A percentile compares a stretch with the other conserved stretches of the same genome.
phyloP scores from a whole-genome alignment of 208 protist species.

The Trypanosoma vivax region DNA sequence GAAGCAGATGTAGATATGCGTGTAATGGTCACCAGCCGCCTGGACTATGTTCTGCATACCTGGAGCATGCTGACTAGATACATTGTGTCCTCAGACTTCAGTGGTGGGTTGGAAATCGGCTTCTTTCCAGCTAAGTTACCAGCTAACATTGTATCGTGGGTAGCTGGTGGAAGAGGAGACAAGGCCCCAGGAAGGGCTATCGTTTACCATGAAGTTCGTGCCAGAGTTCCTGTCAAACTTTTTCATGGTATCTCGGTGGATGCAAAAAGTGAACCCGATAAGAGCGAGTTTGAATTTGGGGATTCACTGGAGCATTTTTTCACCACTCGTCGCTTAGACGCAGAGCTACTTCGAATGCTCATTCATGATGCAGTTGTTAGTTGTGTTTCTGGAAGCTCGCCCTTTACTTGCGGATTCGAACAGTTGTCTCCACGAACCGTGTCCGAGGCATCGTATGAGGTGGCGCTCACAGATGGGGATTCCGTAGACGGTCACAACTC shows the following conservation, averaged over 20 bases:
- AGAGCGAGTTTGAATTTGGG: neutral
- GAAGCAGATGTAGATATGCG: neutral
- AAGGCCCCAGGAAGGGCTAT: too few relatives aligned
- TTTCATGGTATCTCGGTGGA: neutral
- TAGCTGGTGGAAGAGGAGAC: neutral
- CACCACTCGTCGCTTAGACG: neutral
- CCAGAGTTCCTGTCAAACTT: slow-evolving; percentile 17
- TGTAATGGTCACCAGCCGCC: slow-evolving; percentile 8
- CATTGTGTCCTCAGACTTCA: neutral
- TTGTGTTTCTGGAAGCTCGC: slow-evolving; percentile 5
- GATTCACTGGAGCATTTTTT: slow-evolving; percentile 17
- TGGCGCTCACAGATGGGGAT: too few relatives aligned
- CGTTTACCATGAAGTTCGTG: slow-evolving; percentile 12
- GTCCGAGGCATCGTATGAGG: too few relatives aligned
- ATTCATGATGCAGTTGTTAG: slow-evolving; percentile 18
- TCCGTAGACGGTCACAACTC: too few relatives aligned
- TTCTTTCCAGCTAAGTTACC: slow-evolving; percentile 17
- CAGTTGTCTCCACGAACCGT: neutral
- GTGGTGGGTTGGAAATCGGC: neutral
- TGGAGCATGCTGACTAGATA: slow-evolving; percentile 11
- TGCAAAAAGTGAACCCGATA: neutral
- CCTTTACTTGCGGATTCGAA: neutral
- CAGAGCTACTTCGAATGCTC: slow-evolving; percentile 8
- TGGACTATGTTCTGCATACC: slow-evolving; percentile 14
- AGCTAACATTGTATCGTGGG: neutral